Percentiles rank a stretch among this genome's conserved stretches.
These are phyloP conservation scores for Magnusiomyces ingens DNA, from an alignment of 1,139 yeast species.

Conservation along the genomic window DNA sequence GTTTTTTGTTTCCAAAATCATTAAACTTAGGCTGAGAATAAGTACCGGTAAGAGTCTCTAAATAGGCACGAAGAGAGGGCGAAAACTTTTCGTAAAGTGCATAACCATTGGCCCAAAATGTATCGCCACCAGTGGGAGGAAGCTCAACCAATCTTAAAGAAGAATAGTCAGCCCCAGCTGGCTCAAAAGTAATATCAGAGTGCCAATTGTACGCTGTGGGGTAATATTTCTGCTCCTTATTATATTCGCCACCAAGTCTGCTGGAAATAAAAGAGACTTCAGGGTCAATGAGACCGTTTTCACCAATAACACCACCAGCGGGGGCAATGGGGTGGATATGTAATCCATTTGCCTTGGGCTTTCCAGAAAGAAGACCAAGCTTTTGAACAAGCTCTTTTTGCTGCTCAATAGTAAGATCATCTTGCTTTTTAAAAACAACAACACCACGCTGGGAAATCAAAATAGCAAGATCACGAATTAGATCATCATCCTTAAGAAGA, in stretches of 20 bases:
- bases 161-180: slow-evolving; percentile 42
- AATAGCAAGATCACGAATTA: slow-evolving; percentile 50
- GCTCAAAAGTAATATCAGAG: slow-evolving; percentile 43
- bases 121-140: slow-evolving; percentile 43
- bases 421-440: slow-evolving; percentile 57
- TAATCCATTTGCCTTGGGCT: slow-evolving; percentile 60
- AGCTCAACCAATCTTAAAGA: slow-evolving; percentile 40
- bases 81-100: slow-evolving; percentile 43
- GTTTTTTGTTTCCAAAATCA: slow-evolving; percentile 33
- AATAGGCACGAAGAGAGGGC: slow-evolving; percentile 37
- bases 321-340: slow-evolving; percentile 36
- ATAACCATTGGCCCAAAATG: slow-evolving; percentile 42
- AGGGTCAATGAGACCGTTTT: slow-evolving; percentile 20
- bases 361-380: slow-evolving; percentile 59
- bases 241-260: slow-evolving; percentile 10
- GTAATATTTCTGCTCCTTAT: slow-evolving; percentile 15
- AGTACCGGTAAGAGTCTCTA: slow-evolving; percentile 35
- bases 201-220: slow-evolving; percentile 36
- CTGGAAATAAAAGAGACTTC: slow-evolving; percentile 18
- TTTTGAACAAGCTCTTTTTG: slow-evolving; percentile 48
- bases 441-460: slow-evolving; percentile 61
- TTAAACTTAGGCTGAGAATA: slow-evolving; percentile 27
- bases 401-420: slow-evolving; percentile 47
- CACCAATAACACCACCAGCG: slow-evolving; percentile 27
- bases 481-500: slow-evolving; percentile 43